Conservation (phyloP, 768 basidiomycete genomes). For the Lyophyllum decastes region DNA sequence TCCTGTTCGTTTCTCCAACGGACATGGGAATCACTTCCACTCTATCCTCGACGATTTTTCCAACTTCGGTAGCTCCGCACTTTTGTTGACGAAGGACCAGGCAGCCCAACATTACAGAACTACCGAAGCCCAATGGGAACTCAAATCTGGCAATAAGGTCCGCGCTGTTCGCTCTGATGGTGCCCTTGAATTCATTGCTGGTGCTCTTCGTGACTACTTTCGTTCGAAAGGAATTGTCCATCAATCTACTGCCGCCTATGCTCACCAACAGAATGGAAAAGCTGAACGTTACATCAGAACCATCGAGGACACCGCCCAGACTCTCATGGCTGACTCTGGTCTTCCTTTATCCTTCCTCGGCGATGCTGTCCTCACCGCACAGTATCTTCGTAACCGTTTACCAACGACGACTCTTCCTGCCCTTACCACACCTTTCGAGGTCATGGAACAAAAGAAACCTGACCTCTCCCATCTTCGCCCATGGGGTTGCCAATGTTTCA, state of each 20-base stretch:
- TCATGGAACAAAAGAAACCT: constrained; percentile 20
- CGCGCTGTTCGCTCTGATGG: not conserved
- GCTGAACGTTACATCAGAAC: constrained; percentile 29
- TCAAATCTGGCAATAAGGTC: too few species aligned
- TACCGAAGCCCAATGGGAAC: not conserved
- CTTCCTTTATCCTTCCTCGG: constrained; percentile 25
- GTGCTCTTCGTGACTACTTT: not conserved
- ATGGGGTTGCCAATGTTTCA: constrained; percentile 29
- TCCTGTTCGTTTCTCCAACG: constrained; percentile 10
- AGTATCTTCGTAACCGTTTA: constrained; percentile 23
- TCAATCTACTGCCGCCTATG: constrained; percentile 26
- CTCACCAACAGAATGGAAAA: constrained; percentile 34
- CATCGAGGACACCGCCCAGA: too few species aligned
- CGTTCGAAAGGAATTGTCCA: not conserved
- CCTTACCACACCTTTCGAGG: constrained; percentile 20
- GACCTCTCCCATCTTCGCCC: constrained; percentile 28
- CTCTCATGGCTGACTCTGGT: constrained; percentile 23
- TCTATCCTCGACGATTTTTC: constrained; percentile 16
- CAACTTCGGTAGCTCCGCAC: constrained; percentile 12
- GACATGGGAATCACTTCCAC: constrained; percentile 7
- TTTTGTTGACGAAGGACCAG: constrained; percentile 5
- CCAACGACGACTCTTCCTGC: constrained; percentile 24
- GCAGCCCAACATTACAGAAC: not conserved
- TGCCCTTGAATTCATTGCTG: not conserved
- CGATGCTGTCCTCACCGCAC: constrained; percentile 20